Evolutionary conservation across 306 rosid species (phyloP).

Genomic region (Castanea mollissima): DNA sequence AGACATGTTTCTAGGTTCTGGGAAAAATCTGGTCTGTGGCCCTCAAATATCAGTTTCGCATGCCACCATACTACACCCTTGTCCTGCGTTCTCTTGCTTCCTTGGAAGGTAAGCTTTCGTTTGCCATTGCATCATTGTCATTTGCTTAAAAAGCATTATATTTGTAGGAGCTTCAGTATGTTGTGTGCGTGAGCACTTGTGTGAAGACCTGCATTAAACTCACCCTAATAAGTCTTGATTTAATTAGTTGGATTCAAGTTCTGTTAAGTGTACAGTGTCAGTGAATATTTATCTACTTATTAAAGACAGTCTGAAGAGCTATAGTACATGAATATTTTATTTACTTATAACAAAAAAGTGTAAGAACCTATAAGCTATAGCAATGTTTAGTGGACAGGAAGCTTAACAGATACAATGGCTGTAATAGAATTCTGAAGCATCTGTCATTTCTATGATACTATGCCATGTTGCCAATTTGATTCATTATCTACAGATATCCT

Average conservation of each 20-base stretch:
- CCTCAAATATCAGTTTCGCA: conserved; percentile 84
- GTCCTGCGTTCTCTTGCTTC: conserved; percentile 90
- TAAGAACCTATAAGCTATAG: neutral
- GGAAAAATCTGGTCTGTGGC: conserved; percentile 89
- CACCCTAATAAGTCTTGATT: neutral
- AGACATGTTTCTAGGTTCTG: conserved; percentile 65
- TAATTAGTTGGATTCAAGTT: neutral
- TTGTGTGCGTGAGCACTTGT: neutral
- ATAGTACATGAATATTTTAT: neutral
- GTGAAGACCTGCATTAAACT: neutral
- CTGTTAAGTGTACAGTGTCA: neutral
- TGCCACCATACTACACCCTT: conserved; percentile 95
- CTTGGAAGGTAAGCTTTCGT: conserved; percentile 66
- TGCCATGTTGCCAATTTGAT: no score
- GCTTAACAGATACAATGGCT: neutral
- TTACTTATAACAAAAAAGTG: neutral
- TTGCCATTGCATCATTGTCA: conserved; percentile 4
- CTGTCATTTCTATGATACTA: neutral
- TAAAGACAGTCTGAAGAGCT: neutral
- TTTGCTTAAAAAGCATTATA: conserved; percentile 8
- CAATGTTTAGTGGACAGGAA: neutral
- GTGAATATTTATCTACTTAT: neutral
- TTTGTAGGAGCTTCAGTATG: conserved; percentile 12
- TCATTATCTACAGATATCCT: no score
- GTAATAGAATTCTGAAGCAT: neutral